Evolutionary conservation across 176 grass and related monocot genomes (phyloP).

Genomic region (Puccinellia tenuiflora): DNA sequence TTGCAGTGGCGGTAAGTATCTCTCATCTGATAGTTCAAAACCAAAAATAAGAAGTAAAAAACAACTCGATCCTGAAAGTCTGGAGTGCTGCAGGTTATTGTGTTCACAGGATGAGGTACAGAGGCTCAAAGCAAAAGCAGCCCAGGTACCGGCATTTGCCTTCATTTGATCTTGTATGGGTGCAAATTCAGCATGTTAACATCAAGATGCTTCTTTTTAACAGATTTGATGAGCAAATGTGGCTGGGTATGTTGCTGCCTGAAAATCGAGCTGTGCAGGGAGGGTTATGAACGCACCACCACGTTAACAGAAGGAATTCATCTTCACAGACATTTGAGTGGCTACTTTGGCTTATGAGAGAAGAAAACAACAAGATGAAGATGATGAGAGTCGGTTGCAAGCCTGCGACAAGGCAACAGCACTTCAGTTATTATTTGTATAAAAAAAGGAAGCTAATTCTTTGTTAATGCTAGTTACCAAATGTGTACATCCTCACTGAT

Average conservation of each 20-base stretch:
- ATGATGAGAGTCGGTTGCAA: not conserved
- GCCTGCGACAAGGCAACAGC: not conserved
- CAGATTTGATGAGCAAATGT: conserved; percentile 24
- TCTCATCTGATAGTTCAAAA: not conserved
- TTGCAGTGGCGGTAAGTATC: conserved; percentile 77
- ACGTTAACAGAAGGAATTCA: not conserved
- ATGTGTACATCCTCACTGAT: not conserved
- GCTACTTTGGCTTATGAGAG: not conserved
- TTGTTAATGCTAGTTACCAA: not conserved
- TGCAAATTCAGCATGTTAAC: conserved; percentile 7
- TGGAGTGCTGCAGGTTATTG: conserved; percentile 48
- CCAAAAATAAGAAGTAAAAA: not conserved
- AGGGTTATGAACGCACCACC: not conserved
- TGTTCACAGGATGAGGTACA: conserved; percentile 71
- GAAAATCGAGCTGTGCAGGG: not conserved
- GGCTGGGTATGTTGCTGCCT: conserved; percentile 7
- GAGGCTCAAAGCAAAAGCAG: conserved; percentile 73
- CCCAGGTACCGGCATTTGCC: conserved; percentile 33
- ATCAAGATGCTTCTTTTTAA: not conserved
- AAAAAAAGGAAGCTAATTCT: not conserved
- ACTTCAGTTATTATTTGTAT: not conserved
- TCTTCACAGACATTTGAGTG: not conserved
- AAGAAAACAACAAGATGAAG: not conserved
- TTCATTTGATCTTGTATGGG: not conserved
- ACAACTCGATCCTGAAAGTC: not conserved